Conservation (phyloP, 306 rosid species). For the Dicorynia guianensis region DNA sequence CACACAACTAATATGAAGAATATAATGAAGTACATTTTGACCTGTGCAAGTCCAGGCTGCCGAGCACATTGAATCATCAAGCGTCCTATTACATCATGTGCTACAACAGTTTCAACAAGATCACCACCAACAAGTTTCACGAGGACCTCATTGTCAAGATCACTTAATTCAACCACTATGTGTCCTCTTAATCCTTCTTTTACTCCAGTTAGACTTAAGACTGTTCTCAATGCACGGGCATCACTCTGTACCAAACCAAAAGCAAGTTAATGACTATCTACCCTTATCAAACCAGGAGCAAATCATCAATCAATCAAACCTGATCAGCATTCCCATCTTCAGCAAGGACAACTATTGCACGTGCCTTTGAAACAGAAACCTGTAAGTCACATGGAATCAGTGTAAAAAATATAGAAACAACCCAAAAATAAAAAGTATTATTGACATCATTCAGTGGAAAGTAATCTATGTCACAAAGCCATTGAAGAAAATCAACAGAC, state of each 20-base stretch:
- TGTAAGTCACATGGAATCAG: slow-evolving; percentile 42
- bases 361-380: slow-evolving; percentile 96
- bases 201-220: slow-evolving; percentile 88
- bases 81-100: slow-evolving; percentile 96
- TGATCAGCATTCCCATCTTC: slow-evolving; percentile 97
- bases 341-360: slow-evolving; percentile 88
- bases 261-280: slow-evolving; percentile 37
- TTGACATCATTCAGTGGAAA: no score
- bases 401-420: background rate
- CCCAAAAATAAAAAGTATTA: slow-evolving; percentile 16
- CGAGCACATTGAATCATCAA: slow-evolving; percentile 97
- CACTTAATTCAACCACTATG: slow-evolving; percentile 88
- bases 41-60: slow-evolving; percentile 99
- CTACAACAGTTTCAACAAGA: slow-evolving; percentile 95
- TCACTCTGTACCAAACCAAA: slow-evolving; percentile 75
- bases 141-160: slow-evolving; percentile 89
- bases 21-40: slow-evolving; percentile 42
- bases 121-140: slow-evolving; percentile 97
- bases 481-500: slow-evolving; percentile 1
- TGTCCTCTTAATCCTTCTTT: slow-evolving; percentile 89
- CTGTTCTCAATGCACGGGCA: slow-evolving; percentile 93
- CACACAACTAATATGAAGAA: slow-evolving; percentile 31
- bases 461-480: no score
- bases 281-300: slow-evolving; percentile 39
- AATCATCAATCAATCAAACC: slow-evolving; percentile 55